Conservation (phyloP, 2,329 filamentous ascomycete genomes). For the Colletotrichum shisoi region DNA sequence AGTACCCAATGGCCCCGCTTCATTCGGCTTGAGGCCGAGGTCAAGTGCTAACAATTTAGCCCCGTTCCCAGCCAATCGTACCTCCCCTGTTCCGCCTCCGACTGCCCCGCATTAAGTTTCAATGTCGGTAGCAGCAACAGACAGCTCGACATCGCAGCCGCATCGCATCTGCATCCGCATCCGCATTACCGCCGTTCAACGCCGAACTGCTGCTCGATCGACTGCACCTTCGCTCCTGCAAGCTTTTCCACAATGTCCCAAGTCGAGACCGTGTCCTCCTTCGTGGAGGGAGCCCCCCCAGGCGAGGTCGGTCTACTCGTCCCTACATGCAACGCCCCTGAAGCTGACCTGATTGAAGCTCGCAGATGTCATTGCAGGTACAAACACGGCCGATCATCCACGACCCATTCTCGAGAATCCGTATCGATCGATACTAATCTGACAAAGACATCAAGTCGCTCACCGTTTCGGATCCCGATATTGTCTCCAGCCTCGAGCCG, state of each 20-base stretch:
- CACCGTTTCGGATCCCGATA: slow-evolving; percentile 71
- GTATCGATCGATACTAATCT: slow-evolving; percentile 26
- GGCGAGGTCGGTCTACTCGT: slow-evolving; percentile 76
- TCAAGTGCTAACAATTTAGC: slow-evolving; percentile 34
- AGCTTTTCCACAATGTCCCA: slow-evolving; percentile 47
- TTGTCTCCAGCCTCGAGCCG: slow-evolving; percentile 76
- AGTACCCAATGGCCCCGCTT: slow-evolving; percentile 2
- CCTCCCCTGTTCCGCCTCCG: slow-evolving; percentile 28
- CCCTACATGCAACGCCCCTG: slow-evolving; percentile 29
- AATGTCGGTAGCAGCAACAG: slow-evolving; percentile 26
- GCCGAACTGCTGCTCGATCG: neutral
- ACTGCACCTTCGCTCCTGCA: neutral
- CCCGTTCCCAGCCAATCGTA: slow-evolving; percentile 33
- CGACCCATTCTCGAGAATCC: slow-evolving; percentile 6
- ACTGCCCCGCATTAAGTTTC: slow-evolving; percentile 39
- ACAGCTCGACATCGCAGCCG: slow-evolving; percentile 10
- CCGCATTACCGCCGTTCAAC: slow-evolving; percentile 25
- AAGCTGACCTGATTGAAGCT: slow-evolving; percentile 63
- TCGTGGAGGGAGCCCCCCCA: slow-evolving; percentile 91
- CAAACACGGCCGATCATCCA: slow-evolving; percentile 25
- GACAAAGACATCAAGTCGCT: slow-evolving; percentile 85
- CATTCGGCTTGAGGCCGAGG: slow-evolving; percentile 4
- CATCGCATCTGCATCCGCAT: slow-evolving; percentile 1
- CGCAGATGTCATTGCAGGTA: slow-evolving; percentile 87
- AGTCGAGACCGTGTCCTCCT: slow-evolving; percentile 75